Evolutionary conservation across 2,329 filamentous ascomycete species (phyloP), one percentile per base, ranked within the genome.

Genomic region (Aspergillus melleus): DNA sequence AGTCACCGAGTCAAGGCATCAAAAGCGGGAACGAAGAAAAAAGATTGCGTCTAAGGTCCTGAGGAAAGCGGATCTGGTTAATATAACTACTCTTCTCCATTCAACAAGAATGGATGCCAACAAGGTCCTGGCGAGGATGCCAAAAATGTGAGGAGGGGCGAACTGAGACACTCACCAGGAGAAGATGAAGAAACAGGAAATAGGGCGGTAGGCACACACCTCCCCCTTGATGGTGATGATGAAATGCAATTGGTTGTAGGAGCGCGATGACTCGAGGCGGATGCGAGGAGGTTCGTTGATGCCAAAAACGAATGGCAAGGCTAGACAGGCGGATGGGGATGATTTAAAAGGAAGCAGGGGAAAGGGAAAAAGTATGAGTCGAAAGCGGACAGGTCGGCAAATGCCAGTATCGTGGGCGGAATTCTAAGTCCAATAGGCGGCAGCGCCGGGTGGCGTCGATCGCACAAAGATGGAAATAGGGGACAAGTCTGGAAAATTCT

Each of bases 401-500:
- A 64, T 61, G 58, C 62, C 61, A 62, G 59, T 62, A 63, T 66
- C 61, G 63, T 60, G 58, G 62, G 61, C 61, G 64, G 63, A 61
- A 61, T 58, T 55, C 54, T 59, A 57, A 63, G 58, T 55, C 59
- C 57, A 62, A 62, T 60, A 62, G 58, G 61, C 54, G 55, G 60
- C 49, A 54, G 55, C 49, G 62, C 19, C 44, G 44, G 44, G 44
- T 47, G 44, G 44, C 44, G 44, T 61, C 56, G 59, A 63, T 61
- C 58, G 54, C 60, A 56, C 59, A 60, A 59, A 57, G 56, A 42
- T 42, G 36, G 36, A 55, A 56, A 61, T 52, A 66, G 52, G 58
- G 61, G 55, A 57, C 59, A 58, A 58, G 55, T 47, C 61, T 66
- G 59, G 50, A 54, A 55, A 58, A 49, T n/a, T 57, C 24, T 39